These are phyloP conservation scores for Cladophialophora exuberans DNA, from an alignment of 2,329 filamentous ascomycete genomes.

Conservation along the genomic window DNA sequence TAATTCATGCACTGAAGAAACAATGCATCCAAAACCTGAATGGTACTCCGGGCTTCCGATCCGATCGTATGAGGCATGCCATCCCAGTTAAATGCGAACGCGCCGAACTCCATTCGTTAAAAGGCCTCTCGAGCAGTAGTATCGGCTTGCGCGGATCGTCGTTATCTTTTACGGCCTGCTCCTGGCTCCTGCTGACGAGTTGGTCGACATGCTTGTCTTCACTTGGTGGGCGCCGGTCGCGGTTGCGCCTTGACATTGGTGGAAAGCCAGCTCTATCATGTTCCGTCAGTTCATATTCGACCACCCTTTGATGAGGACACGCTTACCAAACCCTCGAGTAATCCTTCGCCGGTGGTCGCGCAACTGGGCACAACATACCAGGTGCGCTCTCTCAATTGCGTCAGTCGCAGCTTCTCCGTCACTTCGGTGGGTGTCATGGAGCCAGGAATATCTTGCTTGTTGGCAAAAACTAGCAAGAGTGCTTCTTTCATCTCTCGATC, in stretches of 20 bases:
- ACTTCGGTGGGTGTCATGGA: slow-evolving; percentile 80
- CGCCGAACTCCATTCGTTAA: slow-evolving; percentile 16
- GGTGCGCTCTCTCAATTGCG: slow-evolving; percentile 78
- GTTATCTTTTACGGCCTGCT: background rate
- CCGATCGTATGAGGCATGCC: background rate
- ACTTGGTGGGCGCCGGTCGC: slow-evolving; percentile 27
- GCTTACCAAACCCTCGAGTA: slow-evolving; percentile 75
- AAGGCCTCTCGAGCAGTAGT: slow-evolving; percentile 10
- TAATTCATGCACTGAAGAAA: no score
- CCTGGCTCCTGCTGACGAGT: background rate
- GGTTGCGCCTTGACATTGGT: slow-evolving; percentile 74
- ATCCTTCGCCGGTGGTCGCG: slow-evolving; percentile 77
- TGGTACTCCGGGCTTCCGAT: no score
- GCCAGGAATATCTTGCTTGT: slow-evolving; percentile 94
- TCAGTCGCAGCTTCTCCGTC: slow-evolving; percentile 74
- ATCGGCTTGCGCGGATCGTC: slow-evolving; percentile 8
- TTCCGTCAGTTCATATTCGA: slow-evolving; percentile 28
- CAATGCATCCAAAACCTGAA: no score
- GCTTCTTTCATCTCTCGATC: slow-evolving; percentile 98
- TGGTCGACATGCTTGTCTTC: background rate
- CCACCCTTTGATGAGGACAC: background rate
- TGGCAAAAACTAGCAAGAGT: slow-evolving; percentile 91
- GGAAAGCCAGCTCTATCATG: slow-evolving; percentile 69
- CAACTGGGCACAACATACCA: slow-evolving; percentile 86
- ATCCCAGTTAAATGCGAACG: slow-evolving; percentile 1